phyloP scores from a whole-genome alignment of 2,329 filamentous ascomycete genomes.

The Orbilia blumenaviensis region DNA sequence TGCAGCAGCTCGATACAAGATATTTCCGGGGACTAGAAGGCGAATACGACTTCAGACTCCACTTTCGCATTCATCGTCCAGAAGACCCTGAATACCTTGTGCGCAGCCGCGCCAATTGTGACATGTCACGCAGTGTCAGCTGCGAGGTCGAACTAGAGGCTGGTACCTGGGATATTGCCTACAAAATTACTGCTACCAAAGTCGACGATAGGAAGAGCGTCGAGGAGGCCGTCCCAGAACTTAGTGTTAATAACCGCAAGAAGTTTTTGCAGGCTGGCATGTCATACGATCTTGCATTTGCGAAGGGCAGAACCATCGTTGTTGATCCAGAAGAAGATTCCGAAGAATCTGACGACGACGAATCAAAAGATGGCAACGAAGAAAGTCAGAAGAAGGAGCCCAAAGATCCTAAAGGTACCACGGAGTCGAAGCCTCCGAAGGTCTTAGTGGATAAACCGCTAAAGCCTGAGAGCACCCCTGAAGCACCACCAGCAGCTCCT shows the following conservation, averaged over 20 bases:
- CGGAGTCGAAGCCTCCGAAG: conserved; percentile 54
- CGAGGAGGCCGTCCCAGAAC: conserved; percentile 73
- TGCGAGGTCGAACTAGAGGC: conserved; percentile 78
- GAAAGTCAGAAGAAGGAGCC: conserved; percentile 58
- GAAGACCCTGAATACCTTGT: conserved; percentile 61
- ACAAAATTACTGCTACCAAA: conserved; percentile 73
- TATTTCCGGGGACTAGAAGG: conserved; percentile 72
- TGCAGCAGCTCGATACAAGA: conserved; percentile 71
- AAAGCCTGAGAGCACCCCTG: conserved; percentile 13
- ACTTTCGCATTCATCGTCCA: conserved; percentile 67
- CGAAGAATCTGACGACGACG: conserved; percentile 63
- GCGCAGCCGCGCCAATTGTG: conserved; percentile 54
- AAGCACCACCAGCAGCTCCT: conserved; percentile 9
- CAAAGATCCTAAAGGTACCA: not conserved
- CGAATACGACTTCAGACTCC: conserved; percentile 68
- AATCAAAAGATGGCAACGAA: conserved; percentile 61
- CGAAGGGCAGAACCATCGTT: conserved; percentile 68
- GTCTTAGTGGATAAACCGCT: conserved; percentile 55
- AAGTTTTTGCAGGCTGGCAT: conserved; percentile 77
- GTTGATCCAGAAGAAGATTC: conserved; percentile 59
- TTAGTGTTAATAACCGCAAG: conserved; percentile 67
- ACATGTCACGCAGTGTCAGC: conserved; percentile 77
- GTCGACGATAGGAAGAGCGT: conserved; percentile 68
- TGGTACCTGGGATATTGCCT: conserved; percentile 77
- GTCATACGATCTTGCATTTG: conserved; percentile 75